These are phyloP conservation scores for Fraxinus sp. DNA, from an alignment of 305 asterid species.

Conservation along the genomic window DNA sequence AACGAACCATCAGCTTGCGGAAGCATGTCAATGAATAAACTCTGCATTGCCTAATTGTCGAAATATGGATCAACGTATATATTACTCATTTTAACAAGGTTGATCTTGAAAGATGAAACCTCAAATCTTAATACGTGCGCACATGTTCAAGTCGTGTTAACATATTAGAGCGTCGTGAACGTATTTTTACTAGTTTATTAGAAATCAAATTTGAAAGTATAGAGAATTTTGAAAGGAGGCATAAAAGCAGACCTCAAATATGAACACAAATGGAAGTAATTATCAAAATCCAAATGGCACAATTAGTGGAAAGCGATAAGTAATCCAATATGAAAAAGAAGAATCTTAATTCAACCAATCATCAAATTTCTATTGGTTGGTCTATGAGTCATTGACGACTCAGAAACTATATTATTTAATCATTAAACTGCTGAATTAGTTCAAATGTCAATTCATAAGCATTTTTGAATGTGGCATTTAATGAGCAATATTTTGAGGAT, in stretches of 20 bases:
- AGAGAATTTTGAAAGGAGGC: not conserved
- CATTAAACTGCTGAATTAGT: not conserved
- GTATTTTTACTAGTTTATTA: not conserved
- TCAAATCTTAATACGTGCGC: not conserved
- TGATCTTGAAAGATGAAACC: no score
- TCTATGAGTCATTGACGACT: slow-evolving; percentile 32
- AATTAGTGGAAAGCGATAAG: slow-evolving; percentile 22
- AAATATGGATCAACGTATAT: no score
- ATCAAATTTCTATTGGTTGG: slow-evolving; percentile 30
- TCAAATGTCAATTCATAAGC: no score
- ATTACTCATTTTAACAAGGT: no score
- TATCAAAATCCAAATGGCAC: not conserved
- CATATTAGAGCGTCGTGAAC: not conserved
- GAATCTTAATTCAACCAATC: slow-evolving; percentile 7
- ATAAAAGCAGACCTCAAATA: no score
- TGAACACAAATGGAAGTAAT: not conserved
- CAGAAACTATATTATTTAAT: slow-evolving; percentile 3
- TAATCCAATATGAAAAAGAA: slow-evolving; percentile 21
- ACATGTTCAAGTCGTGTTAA: no score
- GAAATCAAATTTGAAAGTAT: not conserved
- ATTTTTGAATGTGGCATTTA: no score
- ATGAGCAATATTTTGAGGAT: no score
- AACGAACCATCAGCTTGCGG: no score
- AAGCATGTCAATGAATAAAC: no score
- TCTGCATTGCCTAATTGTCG: no score